A percentile compares a stretch with the other conserved stretches of the same genome.
Evolutionary conservation across 768 basidiomycete genomes (phyloP).

Genomic region (Tylopilus balloui): DNA sequence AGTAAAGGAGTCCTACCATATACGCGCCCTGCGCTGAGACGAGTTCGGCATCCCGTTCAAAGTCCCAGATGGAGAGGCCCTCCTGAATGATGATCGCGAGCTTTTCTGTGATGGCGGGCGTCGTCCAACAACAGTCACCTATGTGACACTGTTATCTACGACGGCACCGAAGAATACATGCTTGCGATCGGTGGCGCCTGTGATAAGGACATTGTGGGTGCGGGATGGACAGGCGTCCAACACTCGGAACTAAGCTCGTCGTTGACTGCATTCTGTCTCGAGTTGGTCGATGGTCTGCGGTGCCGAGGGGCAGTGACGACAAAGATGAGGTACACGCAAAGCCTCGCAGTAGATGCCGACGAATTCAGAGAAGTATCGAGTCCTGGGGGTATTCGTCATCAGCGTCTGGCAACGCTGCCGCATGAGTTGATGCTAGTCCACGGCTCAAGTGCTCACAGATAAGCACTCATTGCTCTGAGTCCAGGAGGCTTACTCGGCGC

Average conservation of each 20-base stretch:
- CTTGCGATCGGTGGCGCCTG: slow-evolving; percentile 25
- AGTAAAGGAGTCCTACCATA: slow-evolving; percentile 17
- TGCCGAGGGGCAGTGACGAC: too few relatives aligned
- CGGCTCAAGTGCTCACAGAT: too few relatives aligned
- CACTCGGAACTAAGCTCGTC: background rate
- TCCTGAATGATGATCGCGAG: slow-evolving; percentile 21
- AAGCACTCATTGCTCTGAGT: too few relatives aligned
- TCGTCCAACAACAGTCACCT: slow-evolving; percentile 24
- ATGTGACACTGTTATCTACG: slow-evolving; percentile 20
- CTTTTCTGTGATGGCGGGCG: slow-evolving; percentile 20
- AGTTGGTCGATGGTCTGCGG: too few relatives aligned
- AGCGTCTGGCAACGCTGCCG: too few relatives aligned
- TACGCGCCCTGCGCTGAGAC: slow-evolving; percentile 23
- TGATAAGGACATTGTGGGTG: slow-evolving; percentile 13
- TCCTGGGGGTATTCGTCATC: too few relatives aligned
- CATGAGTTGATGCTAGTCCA: too few relatives aligned
- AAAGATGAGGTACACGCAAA: too few relatives aligned
- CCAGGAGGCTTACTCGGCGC: too few relatives aligned
- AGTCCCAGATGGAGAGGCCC: slow-evolving; percentile 26
- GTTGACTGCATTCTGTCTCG: too few relatives aligned
- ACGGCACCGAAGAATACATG: slow-evolving; percentile 17
- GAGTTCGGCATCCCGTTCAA: slow-evolving; percentile 22
- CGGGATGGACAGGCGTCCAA: background rate
- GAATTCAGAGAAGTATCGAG: too few relatives aligned
- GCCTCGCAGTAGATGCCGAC: too few relatives aligned